Evolutionary conservation across 2,329 filamentous ascomycete species (phyloP).

Genomic region (Exophiala bonariae): DNA sequence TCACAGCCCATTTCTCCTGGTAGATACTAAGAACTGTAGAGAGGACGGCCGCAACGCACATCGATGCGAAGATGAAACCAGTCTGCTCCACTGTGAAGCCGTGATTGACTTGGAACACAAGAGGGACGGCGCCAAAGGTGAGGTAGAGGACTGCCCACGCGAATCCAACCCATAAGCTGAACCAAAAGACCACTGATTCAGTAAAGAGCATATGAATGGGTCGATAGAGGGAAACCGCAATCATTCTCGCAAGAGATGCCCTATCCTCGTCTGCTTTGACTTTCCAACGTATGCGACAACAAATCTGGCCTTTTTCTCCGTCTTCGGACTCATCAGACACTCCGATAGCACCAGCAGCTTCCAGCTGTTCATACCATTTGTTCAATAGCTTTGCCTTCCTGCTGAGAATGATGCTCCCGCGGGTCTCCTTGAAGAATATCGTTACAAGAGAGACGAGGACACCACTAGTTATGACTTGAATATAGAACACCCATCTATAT

Average conservation of each 20-base stretch:
- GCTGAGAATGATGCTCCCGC: conserved; percentile 76
- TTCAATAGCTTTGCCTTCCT: conserved; percentile 74
- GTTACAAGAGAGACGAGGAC: conserved; percentile 64
- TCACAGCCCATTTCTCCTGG: conserved; percentile 61
- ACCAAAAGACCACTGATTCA: conserved; percentile 67
- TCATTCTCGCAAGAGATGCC: conserved; percentile 22
- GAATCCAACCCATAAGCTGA: conserved; percentile 87
- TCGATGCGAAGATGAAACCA: conserved; percentile 71
- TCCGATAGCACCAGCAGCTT: conserved; percentile 60
- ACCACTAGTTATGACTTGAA: conserved; percentile 72
- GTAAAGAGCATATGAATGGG: conserved; percentile 54
- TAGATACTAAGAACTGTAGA: conserved; percentile 69
- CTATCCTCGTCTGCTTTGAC: conserved; percentile 25
- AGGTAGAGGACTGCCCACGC: conserved; percentile 87
- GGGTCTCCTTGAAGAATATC: conserved; percentile 76
- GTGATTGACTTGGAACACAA: conserved; percentile 70
- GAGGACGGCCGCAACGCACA: conserved; percentile 66
- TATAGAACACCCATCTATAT: conserved; percentile 90
- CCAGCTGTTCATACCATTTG: conserved; percentile 73
- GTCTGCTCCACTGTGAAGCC: conserved; percentile 66
- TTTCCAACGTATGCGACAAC: conserved; percentile 27
- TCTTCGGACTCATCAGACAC: conserved; percentile 60
- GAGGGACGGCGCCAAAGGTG: conserved; percentile 75
- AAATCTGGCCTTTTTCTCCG: conserved; percentile 24
- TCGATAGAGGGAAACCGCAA: conserved; percentile 23